Evolutionary conservation across 2,329 filamentous ascomycete species (phyloP), one percentile per base, ranked within the genome.

Genomic region (Dryadomyces sulphureus): DNA sequence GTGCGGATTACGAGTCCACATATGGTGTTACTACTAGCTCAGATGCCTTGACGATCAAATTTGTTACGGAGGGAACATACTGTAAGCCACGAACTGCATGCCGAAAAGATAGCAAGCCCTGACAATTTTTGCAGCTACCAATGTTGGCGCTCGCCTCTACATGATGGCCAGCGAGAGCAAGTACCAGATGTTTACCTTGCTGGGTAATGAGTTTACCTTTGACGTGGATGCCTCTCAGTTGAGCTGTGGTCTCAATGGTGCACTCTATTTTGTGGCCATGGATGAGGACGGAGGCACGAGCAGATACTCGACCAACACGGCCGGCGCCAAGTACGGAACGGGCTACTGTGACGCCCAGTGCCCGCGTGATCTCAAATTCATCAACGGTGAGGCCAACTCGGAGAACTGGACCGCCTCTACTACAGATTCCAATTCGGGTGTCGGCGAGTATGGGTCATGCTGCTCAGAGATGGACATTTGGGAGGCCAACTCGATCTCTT

Each of bases 181-280:
- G 53, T 61, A 61, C 53, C 55, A 60, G 49, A 66, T 71, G 55
- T 74, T 81, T 61, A 69, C 73, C 48, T 63, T 80, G 42, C 65
- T 72, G 41, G 73, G 72, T 60, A 66, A 74, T 54, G 77, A 82
- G 58, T 74, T 82, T 59, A 73, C 73, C 21, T 79, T 82, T 50
- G 76, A 79, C 46, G 76, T 81, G 20, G 77, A 82, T 57, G 69
- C 78, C 35, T 78, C 75, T 39, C 69, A 71, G 52, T 64, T 81
- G 25, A 71, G 69, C 41, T 82, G 79, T 54, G 79, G 79, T 48
- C 61, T 81, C 49, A 81, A 82, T 59, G 77, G 76, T 46, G 77
- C 77, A 27, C 58, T 81, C 20, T 79, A 80, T 50, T 59, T 55
- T 36, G 53, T 50, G 20, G 51, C 67, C 51, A 75, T 75, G 72